Conservation (phyloP, 176 grass and related monocot species). For the barley (Hordeum vulgare) region DNA sequence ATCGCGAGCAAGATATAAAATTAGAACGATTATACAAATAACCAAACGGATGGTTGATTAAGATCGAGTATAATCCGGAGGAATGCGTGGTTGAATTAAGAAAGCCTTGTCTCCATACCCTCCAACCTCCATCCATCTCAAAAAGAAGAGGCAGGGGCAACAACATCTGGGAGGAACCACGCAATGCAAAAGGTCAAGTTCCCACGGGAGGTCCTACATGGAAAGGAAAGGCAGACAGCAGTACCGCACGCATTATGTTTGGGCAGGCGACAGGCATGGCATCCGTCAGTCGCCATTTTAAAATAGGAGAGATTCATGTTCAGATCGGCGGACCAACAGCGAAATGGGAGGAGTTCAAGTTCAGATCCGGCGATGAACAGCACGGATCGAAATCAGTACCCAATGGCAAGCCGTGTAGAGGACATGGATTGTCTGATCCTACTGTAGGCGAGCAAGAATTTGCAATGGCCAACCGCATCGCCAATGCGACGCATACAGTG, state of each 20-base stretch:
- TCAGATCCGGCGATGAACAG: constrained; percentile 3
- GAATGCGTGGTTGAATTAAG: background rate
- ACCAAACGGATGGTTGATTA: background rate
- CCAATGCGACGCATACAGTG: background rate
- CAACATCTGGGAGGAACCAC: constrained; percentile 8
- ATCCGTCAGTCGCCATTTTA: background rate
- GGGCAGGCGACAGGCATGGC: background rate
- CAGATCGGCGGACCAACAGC: background rate
- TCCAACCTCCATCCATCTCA: too few species aligned
- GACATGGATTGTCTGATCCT: background rate
- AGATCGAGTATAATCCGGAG: background rate
- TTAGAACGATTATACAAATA: background rate
- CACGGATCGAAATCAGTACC: background rate
- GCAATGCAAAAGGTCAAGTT: background rate
- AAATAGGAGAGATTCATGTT: background rate
- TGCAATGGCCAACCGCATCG: background rate
- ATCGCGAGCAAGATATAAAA: background rate
- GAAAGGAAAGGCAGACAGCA: background rate
- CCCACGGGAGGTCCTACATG: constrained; percentile 4
- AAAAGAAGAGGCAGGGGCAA: background rate
- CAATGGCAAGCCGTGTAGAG: background rate
- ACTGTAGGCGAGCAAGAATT: background rate
- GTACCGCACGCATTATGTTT: background rate
- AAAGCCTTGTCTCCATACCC: background rate
- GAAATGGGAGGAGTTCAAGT: background rate